These are phyloP conservation scores for Clonostachys rosea DNA, from an alignment of 2,329 filamentous ascomycete species.

Conservation along the genomic window DNA sequence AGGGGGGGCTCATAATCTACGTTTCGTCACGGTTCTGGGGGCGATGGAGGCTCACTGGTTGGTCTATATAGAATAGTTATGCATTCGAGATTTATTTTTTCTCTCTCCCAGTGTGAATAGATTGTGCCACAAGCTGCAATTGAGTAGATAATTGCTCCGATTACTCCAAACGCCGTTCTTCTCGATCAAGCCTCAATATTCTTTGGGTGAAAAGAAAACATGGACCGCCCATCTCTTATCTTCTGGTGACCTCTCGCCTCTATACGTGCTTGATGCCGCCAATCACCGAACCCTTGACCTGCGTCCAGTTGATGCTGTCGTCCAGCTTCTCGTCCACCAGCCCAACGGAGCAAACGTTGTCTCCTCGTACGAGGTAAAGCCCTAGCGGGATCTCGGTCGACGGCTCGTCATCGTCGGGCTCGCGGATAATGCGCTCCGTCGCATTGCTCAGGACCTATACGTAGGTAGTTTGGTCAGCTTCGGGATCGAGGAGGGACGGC, in stretches of 20 bases:
- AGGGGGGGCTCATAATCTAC: too few species aligned
- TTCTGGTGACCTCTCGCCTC: background rate
- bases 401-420: slow-evolving; percentile 75
- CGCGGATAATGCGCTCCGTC: slow-evolving; percentile 85
- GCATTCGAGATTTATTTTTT: too few species aligned
- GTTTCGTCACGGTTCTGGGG: too few species aligned
- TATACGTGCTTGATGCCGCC: slow-evolving; percentile 75
- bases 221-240: too few species aligned
- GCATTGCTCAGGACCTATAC: slow-evolving; percentile 71
- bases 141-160: too few species aligned
- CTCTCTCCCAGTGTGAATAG: too few species aligned
- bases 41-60: too few species aligned
- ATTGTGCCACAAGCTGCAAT: too few species aligned
- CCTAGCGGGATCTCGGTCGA: slow-evolving; percentile 80
- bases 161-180: too few species aligned
- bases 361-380: slow-evolving; percentile 86
- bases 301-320: slow-evolving; percentile 84
- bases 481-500: background rate
- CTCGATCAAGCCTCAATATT: too few species aligned
- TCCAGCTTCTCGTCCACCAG: slow-evolving; percentile 88
- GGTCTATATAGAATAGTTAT: too few species aligned
- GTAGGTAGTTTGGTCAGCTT: background rate
- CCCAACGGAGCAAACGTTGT: slow-evolving; percentile 89
- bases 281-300: slow-evolving; percentile 81
- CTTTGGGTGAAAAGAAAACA: too few species aligned